Evolutionary conservation across 2,329 filamentous ascomycete genomes (phyloP), one percentile per base, ranked within the genome.

Genomic region (Mariannaea sp.): DNA sequence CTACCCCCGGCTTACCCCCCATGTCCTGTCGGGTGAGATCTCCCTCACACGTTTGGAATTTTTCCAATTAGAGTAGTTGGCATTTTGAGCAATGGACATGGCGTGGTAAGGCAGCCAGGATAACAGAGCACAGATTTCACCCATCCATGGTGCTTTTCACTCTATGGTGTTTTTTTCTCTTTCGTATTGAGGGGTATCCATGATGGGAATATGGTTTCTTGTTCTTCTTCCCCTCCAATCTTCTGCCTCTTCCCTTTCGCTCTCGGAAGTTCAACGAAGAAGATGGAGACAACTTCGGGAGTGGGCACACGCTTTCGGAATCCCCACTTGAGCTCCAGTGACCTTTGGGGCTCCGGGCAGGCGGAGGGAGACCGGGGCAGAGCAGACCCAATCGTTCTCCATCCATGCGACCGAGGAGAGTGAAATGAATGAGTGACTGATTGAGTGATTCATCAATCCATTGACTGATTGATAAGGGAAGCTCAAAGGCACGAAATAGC

Each of bases 341-440:
- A 39, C 19, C 35, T 29, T 24, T 24, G 54, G 58, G 52, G 36
- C 53, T 51, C 63, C 63, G 63, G 63, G 63, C 63, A 65, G 63
- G 56, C 60, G 63, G 63, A 65, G 63, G 57, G 22, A 56, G 24
- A 27, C 63, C 52, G 61, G 63, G 55, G 56, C 51, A 47, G 22
- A 44, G 44, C 19, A n/a, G n/a, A n/a, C n/a, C n/a, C n/a, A n/a
- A n/a, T n/a, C 39, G 17, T 49, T 32, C 52, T 49, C 35, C 52
- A 59, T 63, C 63, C 63, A 65, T 65, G 63, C 55, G 58, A 61
- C 63, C 63, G 63, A 65, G 45, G 63, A 65, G 40, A 32, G 17
- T 1, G 14, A 13, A 17, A 47, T n/a, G 19, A 17, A 4, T 7
- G 19, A 26, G 13, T 14, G 27, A 8, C 2, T 5, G 12, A 44